Base-by-base conservation (phyloP, 306 rosid species). In the Rosa lucieae region DNA sequence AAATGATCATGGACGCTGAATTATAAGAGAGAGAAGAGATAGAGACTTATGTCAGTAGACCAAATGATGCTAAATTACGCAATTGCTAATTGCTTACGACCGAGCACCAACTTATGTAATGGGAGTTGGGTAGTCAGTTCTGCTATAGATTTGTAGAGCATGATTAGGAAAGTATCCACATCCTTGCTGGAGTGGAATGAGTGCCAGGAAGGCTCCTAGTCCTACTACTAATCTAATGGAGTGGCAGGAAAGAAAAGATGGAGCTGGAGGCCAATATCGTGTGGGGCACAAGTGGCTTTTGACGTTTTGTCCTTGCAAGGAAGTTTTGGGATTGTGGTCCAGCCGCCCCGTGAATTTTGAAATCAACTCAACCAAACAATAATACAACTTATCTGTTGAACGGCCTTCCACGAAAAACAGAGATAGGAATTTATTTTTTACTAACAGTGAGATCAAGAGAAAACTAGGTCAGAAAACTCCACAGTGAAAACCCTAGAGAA, bases 241-340 rank as follows among this genome's bases (percentile, higher is more conserved):
- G 42, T 70, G 74, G 39, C 74, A 70, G 40, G 39, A n/a, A n/a
- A n/a, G n/a, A n/a, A 2, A 56, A 74, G 43, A 63, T 13, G 62
- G 37, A 62, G 79, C 48, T 51, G 49, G 61, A n/a, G 26, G 40
- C 61, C 67, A 66, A 55, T 43, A 59, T 76, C 52, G 76, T 67
- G 79, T 84, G 81, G 82, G 82, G 13, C 84, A 70, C 62, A 5
- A 10, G 13, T 67, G 5, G 8, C 12, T 78, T n/a, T 80, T 67
- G 79, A 73, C 82, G 67, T n/a, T 14, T 13, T 58, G 79, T 72
- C 35, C 39, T 65, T 76, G 55, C 68, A 12, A 39, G 4, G 5
- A 72, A 73, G 67, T 0, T 1, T 55, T 56, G 77, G 67, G 77
- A 39, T 51, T 32, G 32, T n/a, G 35, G 23, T 9, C 78, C 70